Percentiles rank a stretch among this genome's conserved stretches.
These are phyloP conservation scores for Posidonia australis DNA, from an alignment of 106 monocot species.

Conservation along the genomic window DNA sequence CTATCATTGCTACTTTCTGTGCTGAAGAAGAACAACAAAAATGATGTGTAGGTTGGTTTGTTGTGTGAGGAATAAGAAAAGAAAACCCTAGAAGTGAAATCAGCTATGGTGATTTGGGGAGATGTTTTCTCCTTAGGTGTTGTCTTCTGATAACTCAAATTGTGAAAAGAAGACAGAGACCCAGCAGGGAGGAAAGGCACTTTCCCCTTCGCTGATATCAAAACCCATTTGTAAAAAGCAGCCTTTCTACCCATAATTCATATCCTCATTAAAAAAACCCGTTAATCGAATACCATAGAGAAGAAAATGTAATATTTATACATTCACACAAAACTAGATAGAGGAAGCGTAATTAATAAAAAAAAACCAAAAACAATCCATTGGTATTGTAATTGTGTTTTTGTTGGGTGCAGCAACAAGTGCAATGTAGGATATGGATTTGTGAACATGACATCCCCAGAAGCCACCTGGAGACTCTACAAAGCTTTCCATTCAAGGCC, in stretches of 20 bases:
- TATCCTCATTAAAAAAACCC: too few species aligned
- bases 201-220: neutral
- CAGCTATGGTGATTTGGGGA: neutral
- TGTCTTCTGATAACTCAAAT: neutral
- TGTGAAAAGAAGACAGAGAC: neutral
- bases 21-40: too few species aligned
- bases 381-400: neutral
- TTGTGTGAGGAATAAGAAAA: neutral
- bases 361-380: too few species aligned
- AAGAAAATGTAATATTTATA: too few species aligned
- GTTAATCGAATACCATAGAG: too few species aligned
- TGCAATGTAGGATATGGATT: slow-evolving; percentile 99
- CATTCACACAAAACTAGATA: too few species aligned
- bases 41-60: too few species aligned
- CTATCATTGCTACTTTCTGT: too few species aligned
- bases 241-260: neutral
- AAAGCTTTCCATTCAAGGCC: slow-evolving; percentile 78
- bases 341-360: too few species aligned
- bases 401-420: slow-evolving; percentile 60
- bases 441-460: slow-evolving; percentile 87
- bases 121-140: neutral
- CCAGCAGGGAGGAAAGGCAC: neutral
- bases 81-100: neutral
- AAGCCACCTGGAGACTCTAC: slow-evolving; percentile 79
- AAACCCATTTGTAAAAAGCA: neutral